Conservation (phyloP, 768 basidiomycete species). For the Suillus tomentosus region DNA sequence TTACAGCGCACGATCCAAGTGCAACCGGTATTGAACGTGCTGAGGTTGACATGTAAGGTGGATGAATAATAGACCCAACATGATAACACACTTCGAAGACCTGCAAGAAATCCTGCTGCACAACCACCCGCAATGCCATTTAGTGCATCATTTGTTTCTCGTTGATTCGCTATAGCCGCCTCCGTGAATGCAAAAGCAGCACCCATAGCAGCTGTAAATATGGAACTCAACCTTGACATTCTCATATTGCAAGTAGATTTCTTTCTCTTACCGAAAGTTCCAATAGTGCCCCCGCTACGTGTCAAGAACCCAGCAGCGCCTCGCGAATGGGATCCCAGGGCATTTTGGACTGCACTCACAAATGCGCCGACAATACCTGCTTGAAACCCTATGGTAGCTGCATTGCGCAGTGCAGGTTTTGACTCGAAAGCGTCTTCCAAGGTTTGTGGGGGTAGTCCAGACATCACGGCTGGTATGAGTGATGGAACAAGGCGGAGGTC, state of each 20-base stretch:
- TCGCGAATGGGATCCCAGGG: conserved; percentile 69
- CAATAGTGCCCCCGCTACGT: conserved; percentile 86
- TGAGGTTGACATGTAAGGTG: conserved; percentile 33
- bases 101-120: conserved; percentile 91
- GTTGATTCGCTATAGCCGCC: conserved; percentile 75
- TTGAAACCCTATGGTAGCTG: conserved; percentile 61
- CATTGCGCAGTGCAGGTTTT: conserved; percentile 57
- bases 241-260: neutral
- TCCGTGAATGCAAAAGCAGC: conserved; percentile 85
- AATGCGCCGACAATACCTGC: conserved; percentile 66
- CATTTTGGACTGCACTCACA: conserved; percentile 78
- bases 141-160: conserved; percentile 74
- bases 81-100: conserved; percentile 66
- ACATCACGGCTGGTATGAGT: conserved; percentile 20
- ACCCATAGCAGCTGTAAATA: conserved; percentile 78
- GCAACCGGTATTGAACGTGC: conserved; percentile 86
- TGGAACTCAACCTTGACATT: conserved; percentile 3
- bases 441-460: conserved; percentile 21
- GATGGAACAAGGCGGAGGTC: conserved; percentile 1
- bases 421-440: conserved; percentile 41
- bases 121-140: conserved; percentile 89
- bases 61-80: conserved; percentile 4
- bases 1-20: conserved; percentile 71
- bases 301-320: conserved; percentile 88
- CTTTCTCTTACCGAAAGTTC: conserved; percentile 75